Base-by-base conservation (phyloP, 192 early-diverging fungal species). In the Entomortierella chlamydospora region DNA sequence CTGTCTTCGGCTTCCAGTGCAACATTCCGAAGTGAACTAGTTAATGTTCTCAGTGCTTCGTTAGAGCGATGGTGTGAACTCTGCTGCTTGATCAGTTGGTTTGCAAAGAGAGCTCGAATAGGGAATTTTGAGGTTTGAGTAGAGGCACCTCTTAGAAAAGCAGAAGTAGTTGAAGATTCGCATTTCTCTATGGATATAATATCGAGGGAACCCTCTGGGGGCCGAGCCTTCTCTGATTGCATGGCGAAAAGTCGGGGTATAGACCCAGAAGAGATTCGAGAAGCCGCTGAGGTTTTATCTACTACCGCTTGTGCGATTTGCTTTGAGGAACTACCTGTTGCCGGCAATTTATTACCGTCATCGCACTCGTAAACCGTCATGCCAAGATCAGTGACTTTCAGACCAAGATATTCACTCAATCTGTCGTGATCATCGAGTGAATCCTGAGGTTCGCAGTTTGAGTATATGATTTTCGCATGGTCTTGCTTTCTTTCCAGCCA, bases 31-130 rank as follows among this genome's bases (percentile, higher is more conserved):
- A 74, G 41, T 0, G 63, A 59, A 23, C 47, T 64, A 2, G 72
- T 74, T 17, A 74, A 30, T 22, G 52, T 58, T 42, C 47, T 45
- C 30, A 74, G 31, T 15, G 72, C 63, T n/a, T 74, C 72, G 1
- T 51, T 25, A 7, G 34, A 57, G 2, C 26, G 51, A 28, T 70
- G 23, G 0, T 2, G 12, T 29, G 51, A 17, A 6, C 37, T 23
- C n/a, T 51, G 39, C 17, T 58, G 26, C 55, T 31, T 45, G 8
- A 30, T n/a, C 0, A 7, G 12, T 57, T 72, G 70, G 30, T 37
- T 64, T n/a, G 55, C 41, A 17, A 72, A 61, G n/a, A 64, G 70
- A 0, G 45, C 57, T 43, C 49, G 43, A 41, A 72, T 64, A 2
- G 42, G 23, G 37, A 49, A 39, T 29, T 33, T 55, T 17, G 41